Evolutionary conservation across 495 filamentous ascomycete genomes (phyloP).

Genomic region (Trichoderma reesei): DNA sequence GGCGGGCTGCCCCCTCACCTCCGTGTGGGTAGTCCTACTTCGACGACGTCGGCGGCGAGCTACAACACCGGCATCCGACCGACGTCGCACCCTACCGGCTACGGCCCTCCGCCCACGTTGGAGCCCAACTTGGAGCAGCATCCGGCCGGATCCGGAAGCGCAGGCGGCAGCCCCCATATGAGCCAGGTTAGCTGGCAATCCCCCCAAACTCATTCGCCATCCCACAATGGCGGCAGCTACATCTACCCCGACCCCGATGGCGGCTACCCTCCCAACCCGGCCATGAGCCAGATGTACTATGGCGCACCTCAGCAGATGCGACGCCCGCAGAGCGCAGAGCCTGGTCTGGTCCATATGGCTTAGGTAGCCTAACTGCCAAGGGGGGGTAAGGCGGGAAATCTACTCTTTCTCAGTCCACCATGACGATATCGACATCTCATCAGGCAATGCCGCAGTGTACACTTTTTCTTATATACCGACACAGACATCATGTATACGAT

Average conservation of each 20-base stretch:
- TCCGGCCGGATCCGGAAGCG: conserved; percentile 51
- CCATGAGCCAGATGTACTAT: conserved; percentile 53
- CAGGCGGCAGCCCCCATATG: conserved; percentile 63
- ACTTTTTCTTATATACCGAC: neutral
- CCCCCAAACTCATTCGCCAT: conserved; percentile 49
- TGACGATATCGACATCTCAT: conserved; percentile 12
- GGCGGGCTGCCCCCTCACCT: conserved; percentile 75
- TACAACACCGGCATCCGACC: conserved; percentile 49
- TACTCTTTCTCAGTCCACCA: too few relatives aligned
- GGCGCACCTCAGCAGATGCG: conserved; percentile 53
- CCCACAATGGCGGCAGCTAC: conserved; percentile 51
- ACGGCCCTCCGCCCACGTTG: conserved; percentile 74
- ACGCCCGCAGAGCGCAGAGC: conserved; percentile 61
- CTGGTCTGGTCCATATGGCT: conserved; percentile 23
- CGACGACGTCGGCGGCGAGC: conserved; percentile 48
- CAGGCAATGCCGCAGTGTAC: too few relatives aligned
- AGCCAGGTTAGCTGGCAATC: conserved; percentile 64
- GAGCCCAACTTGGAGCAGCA: conserved; percentile 80
- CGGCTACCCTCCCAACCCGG: conserved; percentile 43
- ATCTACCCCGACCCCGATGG: conserved; percentile 60
- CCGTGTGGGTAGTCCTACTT: conserved; percentile 62
- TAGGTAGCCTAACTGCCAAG: conserved; percentile 47
- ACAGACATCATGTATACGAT: conserved; percentile 13
- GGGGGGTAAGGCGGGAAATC: too few relatives aligned
- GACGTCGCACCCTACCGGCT: conserved; percentile 68